These are phyloP conservation scores for Mycosarcoma maydis DNA, from an alignment of 1,284 basidiomycete genomes.

Conservation along the genomic window DNA sequence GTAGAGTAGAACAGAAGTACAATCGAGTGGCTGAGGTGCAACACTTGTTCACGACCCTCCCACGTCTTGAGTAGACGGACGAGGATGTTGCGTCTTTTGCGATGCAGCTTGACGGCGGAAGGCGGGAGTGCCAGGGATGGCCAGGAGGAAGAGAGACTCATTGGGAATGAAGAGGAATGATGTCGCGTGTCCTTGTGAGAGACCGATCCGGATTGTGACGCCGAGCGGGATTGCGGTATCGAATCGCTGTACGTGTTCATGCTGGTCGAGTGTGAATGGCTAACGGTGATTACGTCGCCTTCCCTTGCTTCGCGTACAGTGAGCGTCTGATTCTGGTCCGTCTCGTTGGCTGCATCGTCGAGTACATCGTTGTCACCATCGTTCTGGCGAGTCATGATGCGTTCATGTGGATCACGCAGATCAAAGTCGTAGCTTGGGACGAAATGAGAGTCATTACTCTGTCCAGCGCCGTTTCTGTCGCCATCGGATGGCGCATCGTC, in stretches of 20 bases:
- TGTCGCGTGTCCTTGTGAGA: too few species aligned
- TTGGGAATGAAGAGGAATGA: slow-evolving; percentile 6
- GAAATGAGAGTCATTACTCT: slow-evolving; percentile 3
- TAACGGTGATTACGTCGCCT: slow-evolving; percentile 31
- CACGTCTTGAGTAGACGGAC: slow-evolving; percentile 37
- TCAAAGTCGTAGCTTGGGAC: slow-evolving; percentile 28
- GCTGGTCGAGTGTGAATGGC: slow-evolving; percentile 30
- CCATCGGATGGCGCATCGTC: neutral
- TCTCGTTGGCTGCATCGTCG: neutral
- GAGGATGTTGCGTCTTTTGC: slow-evolving; percentile 20
- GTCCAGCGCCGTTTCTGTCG: neutral
- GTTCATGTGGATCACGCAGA: slow-evolving; percentile 25
- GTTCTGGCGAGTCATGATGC: slow-evolving; percentile 6
- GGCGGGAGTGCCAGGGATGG: slow-evolving; percentile 25
- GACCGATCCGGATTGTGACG: too few species aligned
- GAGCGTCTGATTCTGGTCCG: slow-evolving; percentile 11
- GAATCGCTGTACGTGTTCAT: slow-evolving; percentile 19
- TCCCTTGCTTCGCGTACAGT: slow-evolving; percentile 15
- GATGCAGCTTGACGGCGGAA: slow-evolving; percentile 26
- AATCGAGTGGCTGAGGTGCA: slow-evolving; percentile 39
- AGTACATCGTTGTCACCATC: neutral
- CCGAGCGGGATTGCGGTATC: slow-evolving; percentile 8
- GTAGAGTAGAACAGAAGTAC: slow-evolving; percentile 39
- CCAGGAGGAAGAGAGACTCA: slow-evolving; percentile 29
- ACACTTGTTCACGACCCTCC: slow-evolving; percentile 37